A percentile compares a stretch with the other conserved stretches of the same genome.
phyloP scores from a whole-genome alignment of 768 basidiomycete species.

The Macrocybe gigantea region DNA sequence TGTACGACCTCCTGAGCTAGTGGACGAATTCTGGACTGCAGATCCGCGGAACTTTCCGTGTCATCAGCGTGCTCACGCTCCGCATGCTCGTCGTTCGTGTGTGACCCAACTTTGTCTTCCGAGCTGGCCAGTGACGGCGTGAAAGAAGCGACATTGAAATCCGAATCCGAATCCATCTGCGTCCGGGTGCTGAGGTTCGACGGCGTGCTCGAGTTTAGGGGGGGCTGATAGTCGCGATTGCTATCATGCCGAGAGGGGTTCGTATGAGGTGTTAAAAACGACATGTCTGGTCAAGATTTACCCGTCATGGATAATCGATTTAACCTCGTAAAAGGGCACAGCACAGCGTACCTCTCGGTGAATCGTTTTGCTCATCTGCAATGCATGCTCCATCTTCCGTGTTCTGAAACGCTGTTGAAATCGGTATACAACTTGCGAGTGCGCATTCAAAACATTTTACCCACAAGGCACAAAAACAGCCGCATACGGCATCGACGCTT shows the following conservation, averaged over 20 bases:
- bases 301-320: background rate
- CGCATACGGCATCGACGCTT: no score
- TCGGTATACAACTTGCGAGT: no score
- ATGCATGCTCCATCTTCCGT: no score
- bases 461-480: no score
- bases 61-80: background rate
- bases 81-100: no score
- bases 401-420: no score
- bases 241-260: background rate
- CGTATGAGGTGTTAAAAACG: conserved; percentile 3
- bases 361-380: conserved; percentile 2
- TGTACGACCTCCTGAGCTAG: conserved; percentile 9
- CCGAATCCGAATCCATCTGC: conserved; percentile 5
- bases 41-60: conserved; percentile 1
- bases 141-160: no score
- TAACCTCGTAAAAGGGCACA: background rate
- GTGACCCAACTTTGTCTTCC: background rate
- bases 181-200: conserved; percentile 11
- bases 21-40: conserved; percentile 12
- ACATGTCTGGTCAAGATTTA: background rate
- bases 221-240: background rate
- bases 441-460: no score
- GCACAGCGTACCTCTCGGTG: conserved; percentile 15
- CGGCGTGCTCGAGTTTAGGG: background rate
- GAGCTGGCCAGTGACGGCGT: conserved; percentile 1